Evolutionary conservation across 192 early-diverging fungal species (phyloP), one percentile per base, ranked within the genome.

Genomic region (Oehlia diaphana): DNA sequence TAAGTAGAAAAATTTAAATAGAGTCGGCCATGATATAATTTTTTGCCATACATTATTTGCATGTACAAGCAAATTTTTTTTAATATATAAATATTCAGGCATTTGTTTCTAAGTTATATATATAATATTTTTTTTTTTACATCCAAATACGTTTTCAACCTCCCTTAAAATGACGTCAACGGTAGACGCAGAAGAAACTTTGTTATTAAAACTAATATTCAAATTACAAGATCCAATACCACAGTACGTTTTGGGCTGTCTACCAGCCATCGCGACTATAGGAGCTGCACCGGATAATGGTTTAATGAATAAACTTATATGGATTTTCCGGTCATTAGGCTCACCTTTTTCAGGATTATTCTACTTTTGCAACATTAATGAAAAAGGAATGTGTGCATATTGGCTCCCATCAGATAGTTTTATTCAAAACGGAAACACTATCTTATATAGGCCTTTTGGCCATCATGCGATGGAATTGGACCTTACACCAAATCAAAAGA

Each of bases 161-260:
- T 0, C 7, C 39, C 6, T 42, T 42, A 42, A 42, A 42, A 42
- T 42, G 39, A 47, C 10, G 10, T 47, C 44, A 47, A 47, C 44
- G 10, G 10, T 0, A 2, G 44, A 9, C 10, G 44, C 9, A 2
- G 44, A 47, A 47, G 1, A 47, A 12, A 2, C 10, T 12, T 9
- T 47, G 9, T 12, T 47, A 2, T 12, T 47, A 47, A 9, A 47
- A 0, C 4, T 47, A 9, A 47, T 47, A 3, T 47, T 12, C 10
- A 47, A 47, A 47, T 72, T 72, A 7, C 70, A 72, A 49, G 26
- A 72, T 13, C 70, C 70, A n/a, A 4, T 49, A 26, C 70, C 70
- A 2, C 70, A 72, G 31, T 72, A 72, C 44, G 42, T 72, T 8
- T 72, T 49, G 2, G 39, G 70, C 0, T 23, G 13, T 19, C 7